phyloP scores from a whole-genome alignment of 352 stramenopile genomes.

The Elongisporangium prolatum region DNA sequence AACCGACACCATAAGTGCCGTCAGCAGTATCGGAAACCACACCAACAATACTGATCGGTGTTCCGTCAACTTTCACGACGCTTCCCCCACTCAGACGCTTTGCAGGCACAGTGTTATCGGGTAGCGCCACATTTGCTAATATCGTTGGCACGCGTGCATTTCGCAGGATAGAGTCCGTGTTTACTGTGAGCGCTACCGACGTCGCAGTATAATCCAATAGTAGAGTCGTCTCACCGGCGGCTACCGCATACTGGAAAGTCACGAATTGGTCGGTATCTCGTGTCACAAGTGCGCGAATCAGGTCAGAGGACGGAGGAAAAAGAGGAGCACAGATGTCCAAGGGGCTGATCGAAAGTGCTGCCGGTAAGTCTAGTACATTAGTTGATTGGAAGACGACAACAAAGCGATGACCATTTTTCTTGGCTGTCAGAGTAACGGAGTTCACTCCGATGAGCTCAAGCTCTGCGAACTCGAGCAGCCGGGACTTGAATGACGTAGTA shows the following conservation, averaged over 20 bases:
- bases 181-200: constrained; percentile 19
- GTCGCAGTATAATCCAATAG: constrained; percentile 24
- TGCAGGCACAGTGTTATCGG: constrained; percentile 10
- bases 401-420: constrained; percentile 61
- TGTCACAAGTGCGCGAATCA: constrained; percentile 14
- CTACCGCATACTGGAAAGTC: constrained; percentile 59
- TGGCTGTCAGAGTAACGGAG: constrained; percentile 29
- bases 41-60: constrained; percentile 34
- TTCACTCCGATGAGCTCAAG: constrained; percentile 45
- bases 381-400: constrained; percentile 50
- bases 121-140: constrained; percentile 25
- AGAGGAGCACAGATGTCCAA: constrained; percentile 59
- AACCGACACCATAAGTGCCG: constrained; percentile 61
- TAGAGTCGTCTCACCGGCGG: constrained; percentile 17
- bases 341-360: constrained; percentile 24
- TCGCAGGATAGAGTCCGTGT: constrained; percentile 21
- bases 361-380: constrained; percentile 33
- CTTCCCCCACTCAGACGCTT: constrained; percentile 27
- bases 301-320: constrained; percentile 31
- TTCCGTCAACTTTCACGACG: constrained; percentile 40
- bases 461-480: constrained; percentile 34
- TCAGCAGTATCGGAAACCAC: constrained; percentile 35
- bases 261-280: constrained; percentile 32
- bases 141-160: constrained; percentile 27
- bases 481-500: constrained; percentile 34